Evolutionary conservation across 257 asterid genomes (phyloP), one percentile per base, ranked within the genome.

Genomic region (Solanum arcanum): DNA sequence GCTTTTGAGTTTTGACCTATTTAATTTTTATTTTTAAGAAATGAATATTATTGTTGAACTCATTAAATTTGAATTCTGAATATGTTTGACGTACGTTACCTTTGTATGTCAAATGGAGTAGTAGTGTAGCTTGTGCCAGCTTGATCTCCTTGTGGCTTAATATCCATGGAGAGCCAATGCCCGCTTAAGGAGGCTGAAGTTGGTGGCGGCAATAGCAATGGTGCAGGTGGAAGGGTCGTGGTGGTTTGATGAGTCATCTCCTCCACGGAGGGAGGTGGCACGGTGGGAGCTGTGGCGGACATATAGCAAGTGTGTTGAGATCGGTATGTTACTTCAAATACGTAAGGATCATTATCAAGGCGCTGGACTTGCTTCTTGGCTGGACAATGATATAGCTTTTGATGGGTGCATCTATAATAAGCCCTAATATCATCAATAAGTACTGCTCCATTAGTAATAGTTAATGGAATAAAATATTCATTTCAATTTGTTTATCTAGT

Each of bases 291-390:
- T 78, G 98, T 91, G 89, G 97, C 90, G 20, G 95, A 88, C 88
- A 92, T 86, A 90, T 92, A 94, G 87, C 99, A 96, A 10, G 93
- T 92, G 96, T 96, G 99, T 6, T 86, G 64, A 23, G 91, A 94
- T 10, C 94, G 89, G 42, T 96, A 96, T 39, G 94, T 94, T 86
- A 95, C 94, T 90, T 94, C 93, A 86, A 93, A 95, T 5, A 89
- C 90, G 88, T 84, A 91, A 60, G 97, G 97, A 37, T 96, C 95
- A 2, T 92, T 25, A 69, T 95, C 94, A 11, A 93, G 85, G 2
- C 98, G 91, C 23, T 96, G 99, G 52, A 95, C 99, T 90, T 91
- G 99, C 90, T 95, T 96, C 90, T 94, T 96, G 47, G 98, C 98
- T 0, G 93, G 95, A 91, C 98, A 96, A 0, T 88, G 69, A 88